These are phyloP conservation scores for Juglanconis juglandina DNA, from an alignment of 2,329 filamentous ascomycete genomes.

Conservation along the genomic window DNA sequence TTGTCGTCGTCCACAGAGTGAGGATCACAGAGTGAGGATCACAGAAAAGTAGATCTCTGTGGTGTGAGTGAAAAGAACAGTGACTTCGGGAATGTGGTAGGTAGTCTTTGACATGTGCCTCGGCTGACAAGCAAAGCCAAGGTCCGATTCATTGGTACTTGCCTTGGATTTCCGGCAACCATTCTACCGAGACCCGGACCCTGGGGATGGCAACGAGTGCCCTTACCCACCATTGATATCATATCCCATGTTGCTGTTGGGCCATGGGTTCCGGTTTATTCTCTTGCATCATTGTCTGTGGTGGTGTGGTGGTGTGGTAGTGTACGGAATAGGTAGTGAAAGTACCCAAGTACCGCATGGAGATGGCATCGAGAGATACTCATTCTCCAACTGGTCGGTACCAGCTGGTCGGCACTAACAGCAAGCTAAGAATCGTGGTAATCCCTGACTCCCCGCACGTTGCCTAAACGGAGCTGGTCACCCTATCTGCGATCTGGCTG, in stretches of 20 bases:
- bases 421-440: neutral
- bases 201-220: neutral
- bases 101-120: constrained; percentile 8
- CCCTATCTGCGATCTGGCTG: neutral
- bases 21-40: neutral
- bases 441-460: neutral
- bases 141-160: neutral
- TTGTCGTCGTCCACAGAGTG: no score
- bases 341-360: neutral
- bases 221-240: neutral
- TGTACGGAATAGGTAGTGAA: neutral
- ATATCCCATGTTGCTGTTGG: neutral
- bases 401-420: neutral
- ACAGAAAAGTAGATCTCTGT: neutral
- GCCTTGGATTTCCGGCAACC: neutral
- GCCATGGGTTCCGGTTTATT: constrained; percentile 11
- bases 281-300: neutral
- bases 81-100: neutral
- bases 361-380: neutral
- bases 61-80: neutral
- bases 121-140: neutral
- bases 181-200: neutral
- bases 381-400: neutral
- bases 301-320: no score
- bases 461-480: neutral